Conservation (phyloP, 73 alveolate species). For the Urostyla sp. region DNA sequence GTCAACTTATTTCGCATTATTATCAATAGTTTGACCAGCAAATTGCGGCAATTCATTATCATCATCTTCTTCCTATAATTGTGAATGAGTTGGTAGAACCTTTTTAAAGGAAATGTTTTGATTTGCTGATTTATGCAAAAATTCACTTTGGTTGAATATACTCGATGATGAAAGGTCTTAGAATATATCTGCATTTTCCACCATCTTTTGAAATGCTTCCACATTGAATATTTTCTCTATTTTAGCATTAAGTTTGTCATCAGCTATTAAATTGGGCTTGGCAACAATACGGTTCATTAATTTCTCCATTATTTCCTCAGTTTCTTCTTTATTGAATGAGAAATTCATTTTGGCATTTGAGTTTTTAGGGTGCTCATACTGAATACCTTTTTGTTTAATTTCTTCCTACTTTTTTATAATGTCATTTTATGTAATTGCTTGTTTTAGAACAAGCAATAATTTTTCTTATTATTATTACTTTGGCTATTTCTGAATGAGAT, state of each 20-base stretch:
- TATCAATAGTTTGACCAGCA: constrained; percentile 30
- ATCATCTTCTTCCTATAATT: constrained; percentile 51
- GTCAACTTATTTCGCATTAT: too few relatives aligned
- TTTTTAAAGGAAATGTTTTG: constrained; percentile 46
- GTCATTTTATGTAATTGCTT: background rate
- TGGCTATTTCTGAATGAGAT: background rate
- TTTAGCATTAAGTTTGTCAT: constrained; percentile 75
- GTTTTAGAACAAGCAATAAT: background rate
- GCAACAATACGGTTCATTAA: constrained; percentile 85
- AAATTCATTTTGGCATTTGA: too few relatives aligned
- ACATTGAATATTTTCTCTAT: constrained; percentile 81
- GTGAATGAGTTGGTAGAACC: constrained; percentile 44
- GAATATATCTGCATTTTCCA: constrained; percentile 84
- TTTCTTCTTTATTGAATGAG: constrained; percentile 71
- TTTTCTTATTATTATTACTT: background rate
- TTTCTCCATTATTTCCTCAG: constrained; percentile 90
- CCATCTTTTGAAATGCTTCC: constrained; percentile 88
- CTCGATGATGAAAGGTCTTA: constrained; percentile 59
- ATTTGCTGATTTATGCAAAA: constrained; percentile 19
- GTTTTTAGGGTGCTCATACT: constrained; percentile 3
- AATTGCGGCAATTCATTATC: constrained; percentile 66
- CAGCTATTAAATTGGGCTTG: constrained; percentile 77
- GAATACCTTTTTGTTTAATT: background rate
- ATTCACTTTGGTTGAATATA: constrained; percentile 51
- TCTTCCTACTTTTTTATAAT: background rate